Evolutionary conservation across 2,329 filamentous ascomycete genomes (phyloP).

Genomic region (Botrytis squamosa): DNA sequence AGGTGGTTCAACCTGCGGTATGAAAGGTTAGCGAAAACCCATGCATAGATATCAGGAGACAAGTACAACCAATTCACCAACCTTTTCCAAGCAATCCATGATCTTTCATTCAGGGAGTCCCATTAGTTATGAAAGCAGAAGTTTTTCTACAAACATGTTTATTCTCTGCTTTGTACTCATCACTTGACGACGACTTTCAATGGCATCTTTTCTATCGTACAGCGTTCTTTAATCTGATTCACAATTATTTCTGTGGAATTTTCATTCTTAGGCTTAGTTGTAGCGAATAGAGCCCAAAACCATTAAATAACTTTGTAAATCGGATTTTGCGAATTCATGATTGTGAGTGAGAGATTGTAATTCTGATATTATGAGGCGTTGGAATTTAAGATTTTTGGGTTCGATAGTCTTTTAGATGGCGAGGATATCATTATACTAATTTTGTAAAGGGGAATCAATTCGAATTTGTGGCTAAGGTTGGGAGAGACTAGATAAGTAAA

Average conservation of each 20-base stretch:
- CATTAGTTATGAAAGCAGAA: neutral
- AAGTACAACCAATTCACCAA: neutral
- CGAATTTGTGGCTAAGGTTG: neutral
- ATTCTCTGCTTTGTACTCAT: neutral
- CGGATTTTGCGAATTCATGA: neutral
- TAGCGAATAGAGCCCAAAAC: neutral
- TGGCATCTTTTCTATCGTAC: neutral
- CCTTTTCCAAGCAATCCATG: neutral
- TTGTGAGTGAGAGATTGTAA: neutral
- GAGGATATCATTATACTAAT: neutral
- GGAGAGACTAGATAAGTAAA: neutral
- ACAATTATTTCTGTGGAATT: neutral
- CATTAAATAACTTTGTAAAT: neutral
- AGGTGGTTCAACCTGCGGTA: neutral
- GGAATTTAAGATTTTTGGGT: neutral
- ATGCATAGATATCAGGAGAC: neutral
- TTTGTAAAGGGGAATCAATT: too few species aligned
- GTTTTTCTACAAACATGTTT: rapidly evolving
- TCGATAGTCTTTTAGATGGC: neutral
- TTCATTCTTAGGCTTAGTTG: neutral
- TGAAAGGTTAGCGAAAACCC: rapidly evolving
- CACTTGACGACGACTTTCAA: too few species aligned
- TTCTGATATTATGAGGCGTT: neutral
- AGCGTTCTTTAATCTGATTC: neutral
- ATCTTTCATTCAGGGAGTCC: neutral